Percentiles rank a stretch among this genome's conserved stretches.
Evolutionary conservation across 192 early-diverging fungal genomes (phyloP).

Genomic region (Entomortierella chlamydospora): DNA sequence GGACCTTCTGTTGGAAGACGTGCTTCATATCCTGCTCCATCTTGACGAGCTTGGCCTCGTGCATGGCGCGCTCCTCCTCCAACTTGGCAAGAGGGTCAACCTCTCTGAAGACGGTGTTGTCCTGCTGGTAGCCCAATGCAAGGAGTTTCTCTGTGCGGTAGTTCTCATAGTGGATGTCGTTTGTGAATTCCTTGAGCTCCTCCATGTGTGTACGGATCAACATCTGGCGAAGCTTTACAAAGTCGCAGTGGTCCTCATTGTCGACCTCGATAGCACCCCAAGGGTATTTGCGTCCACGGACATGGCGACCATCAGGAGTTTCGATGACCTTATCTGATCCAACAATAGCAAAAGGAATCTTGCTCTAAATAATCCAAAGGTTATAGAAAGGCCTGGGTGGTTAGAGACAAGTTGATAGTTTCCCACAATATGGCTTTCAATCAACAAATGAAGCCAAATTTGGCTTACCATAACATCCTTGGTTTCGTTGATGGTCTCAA

Average conservation of each 20-base stretch:
- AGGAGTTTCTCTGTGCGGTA: constrained; percentile 95
- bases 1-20: constrained; percentile 99
- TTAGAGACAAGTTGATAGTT: no score
- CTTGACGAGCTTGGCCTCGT: constrained; percentile 96
- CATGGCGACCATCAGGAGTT: constrained; percentile 81
- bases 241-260: constrained; percentile 96
- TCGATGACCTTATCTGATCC: constrained; percentile 91
- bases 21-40: constrained; percentile 99
- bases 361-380: constrained; percentile 65
- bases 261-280: constrained; percentile 99
- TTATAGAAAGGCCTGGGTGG: no score
- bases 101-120: constrained; percentile 83
- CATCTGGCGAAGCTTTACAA: constrained; percentile 95
- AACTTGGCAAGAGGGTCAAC: constrained; percentile 81
- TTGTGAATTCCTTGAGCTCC: constrained; percentile 96
- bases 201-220: constrained; percentile 94
- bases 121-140: constrained; percentile 86
- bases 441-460: no score
- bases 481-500: constrained; percentile 84
- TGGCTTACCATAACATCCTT: constrained; percentile 83
- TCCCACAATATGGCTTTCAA: no score
- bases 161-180: constrained; percentile 91
- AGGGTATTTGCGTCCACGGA: constrained; percentile 91
- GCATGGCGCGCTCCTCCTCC: constrained; percentile 91
- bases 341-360: constrained; percentile 97